phyloP scores from a whole-genome alignment of 177 flowering plant species.

The Vitis hybrid region DNA sequence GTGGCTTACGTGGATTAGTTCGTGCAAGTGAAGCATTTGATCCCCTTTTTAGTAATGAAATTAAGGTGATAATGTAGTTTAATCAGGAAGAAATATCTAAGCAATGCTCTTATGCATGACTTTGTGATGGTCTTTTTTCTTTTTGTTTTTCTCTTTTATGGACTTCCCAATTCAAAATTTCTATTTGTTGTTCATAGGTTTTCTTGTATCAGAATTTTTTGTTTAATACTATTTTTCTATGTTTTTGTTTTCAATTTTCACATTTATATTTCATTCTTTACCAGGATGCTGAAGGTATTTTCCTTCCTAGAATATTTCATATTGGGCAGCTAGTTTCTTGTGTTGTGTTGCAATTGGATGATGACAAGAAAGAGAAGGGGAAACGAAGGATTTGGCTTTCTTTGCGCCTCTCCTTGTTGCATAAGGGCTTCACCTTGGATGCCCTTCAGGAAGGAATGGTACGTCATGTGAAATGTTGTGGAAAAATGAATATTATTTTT shows the following conservation, averaged over 20 bases:
- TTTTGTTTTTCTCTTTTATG: not conserved
- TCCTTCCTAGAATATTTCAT: conserved; percentile 51
- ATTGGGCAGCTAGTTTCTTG: conserved; percentile 90
- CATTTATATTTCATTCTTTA: conserved; percentile 4
- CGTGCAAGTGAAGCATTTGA: conserved; percentile 77
- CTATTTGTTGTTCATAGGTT: not conserved
- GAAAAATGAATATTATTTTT: not conserved
- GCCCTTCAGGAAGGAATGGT: conserved; percentile 93
- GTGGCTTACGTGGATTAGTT: conserved; percentile 90
- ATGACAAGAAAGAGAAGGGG: conserved; percentile 68
- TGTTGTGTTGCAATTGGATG: conserved; percentile 72
- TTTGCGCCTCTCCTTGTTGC: conserved; percentile 71
- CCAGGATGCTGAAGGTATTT: conserved; percentile 41
- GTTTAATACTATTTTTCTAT: not conserved
- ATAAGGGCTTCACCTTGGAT: conserved; percentile 75
- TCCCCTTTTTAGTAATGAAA: conserved; percentile 34
- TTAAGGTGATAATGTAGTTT: conserved; percentile 31
- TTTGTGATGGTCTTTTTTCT: not conserved
- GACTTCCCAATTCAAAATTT: too few species aligned
- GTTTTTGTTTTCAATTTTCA: not conserved
- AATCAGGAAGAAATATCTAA: too few species aligned
- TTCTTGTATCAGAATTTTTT: too few species aligned
- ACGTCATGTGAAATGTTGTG: conserved; percentile 20
- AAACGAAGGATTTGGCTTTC: conserved; percentile 88
- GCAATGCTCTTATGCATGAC: too few species aligned